Percentiles rank a stretch among this genome's conserved stretches.
These are phyloP conservation scores for Coemansia sp. DNA, from an alignment of 192 early-diverging fungal species.

Conservation along the genomic window DNA sequence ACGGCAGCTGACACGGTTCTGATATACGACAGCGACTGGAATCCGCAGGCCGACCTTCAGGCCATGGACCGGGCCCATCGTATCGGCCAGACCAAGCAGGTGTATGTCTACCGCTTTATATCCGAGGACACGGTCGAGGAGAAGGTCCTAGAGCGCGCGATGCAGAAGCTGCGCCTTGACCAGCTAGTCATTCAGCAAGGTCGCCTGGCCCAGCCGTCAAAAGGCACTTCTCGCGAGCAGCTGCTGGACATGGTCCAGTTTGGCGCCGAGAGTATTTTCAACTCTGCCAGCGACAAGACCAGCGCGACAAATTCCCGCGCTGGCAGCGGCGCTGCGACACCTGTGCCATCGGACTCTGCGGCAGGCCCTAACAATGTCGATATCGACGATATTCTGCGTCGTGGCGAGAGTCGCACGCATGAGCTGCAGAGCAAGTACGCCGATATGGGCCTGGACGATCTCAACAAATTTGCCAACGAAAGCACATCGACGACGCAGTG, in stretches of 20 bases:
- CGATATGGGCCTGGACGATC: conserved; percentile 86
- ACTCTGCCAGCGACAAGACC: conserved; percentile 23
- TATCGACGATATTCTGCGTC: conserved; percentile 82
- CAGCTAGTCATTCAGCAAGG: conserved; percentile 99
- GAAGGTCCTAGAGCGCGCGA: conserved; percentile 94
- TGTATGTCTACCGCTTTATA: conserved; percentile 93
- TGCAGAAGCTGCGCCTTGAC: conserved; percentile 93
- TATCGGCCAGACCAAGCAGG: conserved; percentile 98
- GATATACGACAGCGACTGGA: conserved; percentile 97
- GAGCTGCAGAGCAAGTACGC: conserved; percentile 89
- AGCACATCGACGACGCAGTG: conserved; percentile 80
- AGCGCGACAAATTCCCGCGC: conserved; percentile 25
- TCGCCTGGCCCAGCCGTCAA: conserved; percentile 65
- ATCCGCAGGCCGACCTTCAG: conserved; percentile 85
- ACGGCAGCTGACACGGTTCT: conserved; percentile 94
- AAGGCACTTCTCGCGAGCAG: conserved; percentile 55
- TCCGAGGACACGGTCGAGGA: conserved; percentile 98
- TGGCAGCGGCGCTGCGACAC: conserved; percentile 35
- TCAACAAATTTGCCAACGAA: conserved; percentile 80
- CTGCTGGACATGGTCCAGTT: conserved; percentile 96
- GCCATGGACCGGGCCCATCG: conserved; percentile 98
- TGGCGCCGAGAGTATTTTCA: conserved; percentile 86
- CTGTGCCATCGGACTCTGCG: conserved; percentile 44
- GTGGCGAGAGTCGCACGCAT: conserved; percentile 82
- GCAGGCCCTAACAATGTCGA: conserved; percentile 27